Evolutionary conservation across 768 basidiomycete genomes (phyloP).

Genomic region (Coprinopsis sp.): DNA sequence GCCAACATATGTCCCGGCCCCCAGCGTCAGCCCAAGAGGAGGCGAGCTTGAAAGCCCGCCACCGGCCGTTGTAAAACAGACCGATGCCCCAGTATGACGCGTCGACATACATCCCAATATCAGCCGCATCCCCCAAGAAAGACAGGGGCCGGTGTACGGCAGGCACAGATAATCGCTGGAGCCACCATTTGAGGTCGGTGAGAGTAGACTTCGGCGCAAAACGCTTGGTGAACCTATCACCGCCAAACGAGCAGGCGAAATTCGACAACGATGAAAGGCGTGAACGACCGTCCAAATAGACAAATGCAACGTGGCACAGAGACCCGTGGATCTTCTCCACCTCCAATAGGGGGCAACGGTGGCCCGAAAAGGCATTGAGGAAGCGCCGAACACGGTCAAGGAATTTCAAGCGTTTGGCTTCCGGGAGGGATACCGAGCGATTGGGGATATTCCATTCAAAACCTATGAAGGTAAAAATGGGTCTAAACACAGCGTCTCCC

Average conservation of each 20-base stretch:
- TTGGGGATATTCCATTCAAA: conserved; percentile 28
- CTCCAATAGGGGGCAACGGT: conserved; percentile 25
- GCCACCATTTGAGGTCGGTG: conserved; percentile 29
- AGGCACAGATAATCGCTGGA: neutral
- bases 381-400: conserved; percentile 14
- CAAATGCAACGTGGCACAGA: too few species aligned
- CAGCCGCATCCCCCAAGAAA: conserved; percentile 6
- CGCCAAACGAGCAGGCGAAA: conserved; percentile 15
- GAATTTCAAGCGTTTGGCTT: conserved; percentile 26
- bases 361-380: conserved; percentile 5
- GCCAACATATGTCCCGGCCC: conserved; percentile 20
- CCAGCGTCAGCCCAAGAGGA: conserved; percentile 9
- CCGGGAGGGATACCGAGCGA: conserved; percentile 24
- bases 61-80: conserved; percentile 19
- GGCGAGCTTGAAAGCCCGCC: conserved; percentile 23
- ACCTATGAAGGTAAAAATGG: conserved; percentile 24
- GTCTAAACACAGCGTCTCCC: conserved; percentile 18
- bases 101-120: conserved; percentile 26
- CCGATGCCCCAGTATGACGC: conserved; percentile 13
- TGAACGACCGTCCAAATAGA: conserved; percentile 16
- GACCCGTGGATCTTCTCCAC: conserved; percentile 21
- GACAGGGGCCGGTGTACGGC: conserved; percentile 10
- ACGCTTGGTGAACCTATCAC: conserved; percentile 7
- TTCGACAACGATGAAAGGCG: conserved; percentile 18
- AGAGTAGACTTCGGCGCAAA: conserved; percentile 18